These are phyloP conservation scores for Neurospora sp. DNA, from an alignment of 495 filamentous ascomycete species.

Conservation along the genomic window DNA sequence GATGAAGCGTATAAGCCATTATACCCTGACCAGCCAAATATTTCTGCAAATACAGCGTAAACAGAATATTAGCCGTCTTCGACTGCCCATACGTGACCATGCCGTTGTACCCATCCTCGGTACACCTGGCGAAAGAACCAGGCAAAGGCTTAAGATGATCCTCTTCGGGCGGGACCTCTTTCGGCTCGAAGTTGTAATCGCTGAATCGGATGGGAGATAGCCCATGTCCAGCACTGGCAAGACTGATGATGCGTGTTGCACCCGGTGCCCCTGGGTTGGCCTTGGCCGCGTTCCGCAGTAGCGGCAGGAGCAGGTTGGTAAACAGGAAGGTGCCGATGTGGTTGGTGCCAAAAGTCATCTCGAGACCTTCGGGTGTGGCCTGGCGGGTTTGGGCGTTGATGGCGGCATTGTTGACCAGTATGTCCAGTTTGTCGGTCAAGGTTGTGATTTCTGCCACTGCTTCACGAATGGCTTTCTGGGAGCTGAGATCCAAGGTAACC, in stretches of 20 bases:
- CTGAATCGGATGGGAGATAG: slow-evolving; percentile 44
- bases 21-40: slow-evolving; percentile 25
- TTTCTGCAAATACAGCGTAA: slow-evolving; percentile 38
- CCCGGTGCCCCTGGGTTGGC: slow-evolving; percentile 14
- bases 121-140: slow-evolving; percentile 22
- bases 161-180: slow-evolving; percentile 28
- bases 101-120: slow-evolving; percentile 42
- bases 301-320: slow-evolving; percentile 43
- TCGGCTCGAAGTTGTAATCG: slow-evolving; percentile 46
- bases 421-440: slow-evolving; percentile 38
- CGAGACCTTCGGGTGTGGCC: slow-evolving; percentile 37
- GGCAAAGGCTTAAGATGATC: slow-evolving; percentile 21
- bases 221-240: slow-evolving; percentile 41
- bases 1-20: slow-evolving; percentile 35
- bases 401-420: slow-evolving; percentile 49
- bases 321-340: slow-evolving; percentile 51
- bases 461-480: slow-evolving; percentile 31
- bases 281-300: slow-evolving; percentile 30
- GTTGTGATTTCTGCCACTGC: slow-evolving; percentile 31
- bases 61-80: slow-evolving; percentile 54
- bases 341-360: slow-evolving; percentile 49
- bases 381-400: slow-evolving; percentile 23
- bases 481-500: slow-evolving; percentile 37
- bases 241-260: slow-evolving; percentile 32
- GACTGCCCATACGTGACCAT: slow-evolving; percentile 46